Conservation (phyloP, 1,284 basidiomycete genomes). For the Flammula alnicola region DNA sequence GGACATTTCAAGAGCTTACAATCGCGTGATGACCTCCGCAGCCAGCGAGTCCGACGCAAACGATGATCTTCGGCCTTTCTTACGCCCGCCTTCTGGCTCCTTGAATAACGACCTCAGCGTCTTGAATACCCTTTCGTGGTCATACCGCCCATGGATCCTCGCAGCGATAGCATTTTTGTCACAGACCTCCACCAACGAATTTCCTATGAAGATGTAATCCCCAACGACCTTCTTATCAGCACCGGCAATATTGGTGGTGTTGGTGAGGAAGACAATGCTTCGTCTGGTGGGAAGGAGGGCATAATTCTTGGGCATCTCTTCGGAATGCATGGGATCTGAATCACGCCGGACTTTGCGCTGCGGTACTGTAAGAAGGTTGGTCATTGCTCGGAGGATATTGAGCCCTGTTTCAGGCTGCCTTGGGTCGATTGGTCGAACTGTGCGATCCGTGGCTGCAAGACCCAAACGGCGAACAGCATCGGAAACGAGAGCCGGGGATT, state of each 20-base stretch:
- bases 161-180: constrained; percentile 66
- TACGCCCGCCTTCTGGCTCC: constrained; percentile 22
- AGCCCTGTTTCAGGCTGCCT: constrained; percentile 55
- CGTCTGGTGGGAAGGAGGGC: constrained; percentile 46
- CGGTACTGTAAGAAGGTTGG: constrained; percentile 69
- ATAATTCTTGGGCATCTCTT: constrained; percentile 37
- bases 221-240: constrained; percentile 65
- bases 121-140: constrained; percentile 78
- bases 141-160: constrained; percentile 59
- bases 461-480: constrained; percentile 71
- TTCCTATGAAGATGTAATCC: constrained; percentile 60
- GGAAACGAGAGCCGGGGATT: constrained; percentile 66
- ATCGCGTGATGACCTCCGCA: constrained; percentile 42
- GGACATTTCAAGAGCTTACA: constrained; percentile 43
- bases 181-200: constrained; percentile 53
- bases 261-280: constrained; percentile 71
- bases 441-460: constrained; percentile 60
- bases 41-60: constrained; percentile 35
- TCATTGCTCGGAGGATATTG: constrained; percentile 72
- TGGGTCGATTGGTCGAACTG: constrained; percentile 39
- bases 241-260: constrained; percentile 58
- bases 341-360: constrained; percentile 45
- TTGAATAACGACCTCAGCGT: constrained; percentile 61
- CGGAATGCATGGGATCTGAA: constrained; percentile 39
- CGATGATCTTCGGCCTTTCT: constrained; percentile 20